These are phyloP conservation scores for Solanum corneliomulleri DNA, from an alignment of 257 asterid species.

Conservation along the genomic window DNA sequence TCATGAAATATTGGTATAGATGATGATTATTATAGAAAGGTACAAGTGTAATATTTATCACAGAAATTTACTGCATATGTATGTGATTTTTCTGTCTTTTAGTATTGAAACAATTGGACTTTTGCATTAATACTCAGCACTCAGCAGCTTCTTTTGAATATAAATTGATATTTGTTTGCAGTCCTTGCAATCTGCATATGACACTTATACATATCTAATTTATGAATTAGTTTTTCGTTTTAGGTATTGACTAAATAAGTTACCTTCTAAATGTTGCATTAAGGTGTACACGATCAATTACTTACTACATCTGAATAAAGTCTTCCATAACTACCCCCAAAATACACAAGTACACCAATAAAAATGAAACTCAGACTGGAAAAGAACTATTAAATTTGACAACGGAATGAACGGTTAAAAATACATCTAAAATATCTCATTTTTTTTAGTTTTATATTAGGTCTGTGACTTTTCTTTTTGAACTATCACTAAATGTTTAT, in stretches of 20 bases:
- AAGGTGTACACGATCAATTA: not conserved
- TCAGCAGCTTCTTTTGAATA: not conserved
- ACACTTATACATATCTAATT: no score
- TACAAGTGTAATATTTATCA: not conserved
- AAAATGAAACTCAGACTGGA: not conserved
- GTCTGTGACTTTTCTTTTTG: not conserved
- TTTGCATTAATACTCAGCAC: not conserved
- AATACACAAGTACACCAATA: not conserved
- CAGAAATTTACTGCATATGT: not conserved
- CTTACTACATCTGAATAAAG: not conserved
- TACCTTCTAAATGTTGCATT: not conserved
- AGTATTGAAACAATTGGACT: not conserved
- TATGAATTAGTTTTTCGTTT: not conserved
- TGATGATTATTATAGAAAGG: not conserved
- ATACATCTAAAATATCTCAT: fast-evolving
- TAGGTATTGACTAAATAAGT: not conserved
- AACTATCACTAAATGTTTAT: not conserved
- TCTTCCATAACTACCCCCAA: not conserved
- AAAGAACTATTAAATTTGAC: not conserved
- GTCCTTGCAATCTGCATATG: not conserved
- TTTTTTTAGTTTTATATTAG: not conserved
- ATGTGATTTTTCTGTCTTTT: not conserved
- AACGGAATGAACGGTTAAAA: not conserved
- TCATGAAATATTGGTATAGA: not conserved
- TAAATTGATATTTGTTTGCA: not conserved